These are phyloP conservation scores for Penicillium sp. DNA, from an alignment of 2,329 filamentous ascomycete genomes.

Conservation along the genomic window DNA sequence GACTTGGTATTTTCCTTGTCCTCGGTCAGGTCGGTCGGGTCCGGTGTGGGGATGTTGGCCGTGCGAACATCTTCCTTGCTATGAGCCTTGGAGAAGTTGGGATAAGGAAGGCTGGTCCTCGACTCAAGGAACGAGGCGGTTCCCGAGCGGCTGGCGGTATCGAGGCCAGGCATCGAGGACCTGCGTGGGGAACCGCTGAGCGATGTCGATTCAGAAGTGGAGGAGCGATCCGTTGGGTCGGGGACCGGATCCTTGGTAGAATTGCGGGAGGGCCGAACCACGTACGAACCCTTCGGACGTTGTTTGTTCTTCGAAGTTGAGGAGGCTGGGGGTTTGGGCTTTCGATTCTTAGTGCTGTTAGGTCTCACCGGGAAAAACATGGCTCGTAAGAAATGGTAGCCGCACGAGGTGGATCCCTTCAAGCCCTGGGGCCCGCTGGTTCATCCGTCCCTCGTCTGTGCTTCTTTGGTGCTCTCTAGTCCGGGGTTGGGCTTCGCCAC, in stretches of 20 bases:
- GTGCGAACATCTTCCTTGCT: conserved; percentile 77
- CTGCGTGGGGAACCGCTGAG: conserved; percentile 26
- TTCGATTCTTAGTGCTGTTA: conserved; percentile 34
- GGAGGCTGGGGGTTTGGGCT: conserved; percentile 18
- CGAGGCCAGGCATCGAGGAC: conserved; percentile 56
- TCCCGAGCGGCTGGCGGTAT: conserved; percentile 33
- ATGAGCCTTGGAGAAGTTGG: conserved; percentile 82
- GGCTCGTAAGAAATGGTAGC: conserved; percentile 26
- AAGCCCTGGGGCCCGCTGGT: conserved; percentile 16
- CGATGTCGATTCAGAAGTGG: conserved; percentile 26
- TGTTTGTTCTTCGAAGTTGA: conserved; percentile 29
- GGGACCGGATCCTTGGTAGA: conserved; percentile 36
- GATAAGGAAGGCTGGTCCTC: conserved; percentile 65
- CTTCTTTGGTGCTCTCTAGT: conserved; percentile 1
- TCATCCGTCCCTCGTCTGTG: conserved; percentile 19
- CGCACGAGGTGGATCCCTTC: conserved; percentile 26
- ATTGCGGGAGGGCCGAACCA: conserved; percentile 30
- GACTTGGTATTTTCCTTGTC: conserved; percentile 38
- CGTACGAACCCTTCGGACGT: conserved; percentile 31
- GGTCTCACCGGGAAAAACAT: conserved; percentile 41
- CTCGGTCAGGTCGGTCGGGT: conserved; percentile 66
- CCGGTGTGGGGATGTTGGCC: conserved; percentile 60
- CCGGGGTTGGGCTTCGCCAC: conserved; percentile 2
- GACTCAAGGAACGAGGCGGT: conserved; percentile 44
- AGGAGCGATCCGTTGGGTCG: conserved; percentile 29